Percentiles rank a stretch among this genome's conserved stretches.
Conservation (phyloP, 768 basidiomycete genomes). For the Phlebiopsis gigantea region DNA sequence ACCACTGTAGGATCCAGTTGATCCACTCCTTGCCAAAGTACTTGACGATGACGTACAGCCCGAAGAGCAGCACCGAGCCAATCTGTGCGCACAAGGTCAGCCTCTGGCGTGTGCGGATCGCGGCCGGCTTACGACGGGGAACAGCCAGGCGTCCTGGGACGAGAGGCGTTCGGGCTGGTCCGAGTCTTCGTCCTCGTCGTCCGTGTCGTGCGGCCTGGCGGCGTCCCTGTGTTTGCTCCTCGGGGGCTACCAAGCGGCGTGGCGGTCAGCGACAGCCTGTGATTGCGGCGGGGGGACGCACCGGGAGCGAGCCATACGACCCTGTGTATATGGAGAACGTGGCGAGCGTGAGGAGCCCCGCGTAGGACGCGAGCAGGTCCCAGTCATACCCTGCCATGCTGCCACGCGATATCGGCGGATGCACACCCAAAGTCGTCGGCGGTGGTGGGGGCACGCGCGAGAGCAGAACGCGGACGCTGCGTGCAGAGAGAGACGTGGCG, state of each 20-base stretch:
- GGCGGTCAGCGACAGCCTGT: background rate
- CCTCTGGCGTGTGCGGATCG: conserved; percentile 2
- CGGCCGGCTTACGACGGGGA: conserved; percentile 57
- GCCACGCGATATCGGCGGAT: background rate
- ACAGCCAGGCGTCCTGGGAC: conserved; percentile 65
- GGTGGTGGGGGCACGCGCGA: background rate
- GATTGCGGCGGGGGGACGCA: conserved; percentile 28
- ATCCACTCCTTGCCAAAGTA: conserved; percentile 80
- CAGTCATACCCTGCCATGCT: conserved; percentile 31
- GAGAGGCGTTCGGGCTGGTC: conserved; percentile 56
- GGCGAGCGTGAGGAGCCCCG: conserved; percentile 62
- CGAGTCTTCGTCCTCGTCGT: conserved; percentile 55
- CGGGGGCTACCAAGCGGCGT: conserved; percentile 6
- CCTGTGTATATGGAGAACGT: conserved; percentile 65
- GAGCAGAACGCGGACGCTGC: background rate
- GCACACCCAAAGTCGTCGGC: too few relatives aligned
- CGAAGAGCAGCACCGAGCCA: conserved; percentile 64
- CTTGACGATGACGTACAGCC: conserved; percentile 65
- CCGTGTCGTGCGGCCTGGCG: conserved; percentile 29
- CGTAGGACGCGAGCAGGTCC: conserved; percentile 63
- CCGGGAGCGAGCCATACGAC: conserved; percentile 62
- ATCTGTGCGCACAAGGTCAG: conserved; percentile 34
- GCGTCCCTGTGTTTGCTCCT: conserved; percentile 12
- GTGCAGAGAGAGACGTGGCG: background rate
- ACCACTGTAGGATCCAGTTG: conserved; percentile 74